Conservation (phyloP, 441 rosid species). For the Aquilaria agallochum region DNA sequence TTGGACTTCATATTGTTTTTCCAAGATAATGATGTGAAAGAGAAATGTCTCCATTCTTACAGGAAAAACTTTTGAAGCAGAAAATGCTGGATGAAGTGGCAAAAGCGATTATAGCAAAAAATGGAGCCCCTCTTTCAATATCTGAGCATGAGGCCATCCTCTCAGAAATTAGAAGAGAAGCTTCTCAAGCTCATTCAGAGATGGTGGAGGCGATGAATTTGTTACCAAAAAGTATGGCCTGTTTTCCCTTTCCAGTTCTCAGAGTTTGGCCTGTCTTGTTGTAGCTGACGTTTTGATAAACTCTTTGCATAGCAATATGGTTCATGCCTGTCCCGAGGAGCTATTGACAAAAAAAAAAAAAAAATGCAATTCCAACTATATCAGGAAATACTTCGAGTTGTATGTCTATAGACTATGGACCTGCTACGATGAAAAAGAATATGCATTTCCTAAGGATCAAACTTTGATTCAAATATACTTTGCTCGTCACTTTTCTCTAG, state of each 20-base stretch:
- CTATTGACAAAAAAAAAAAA: too few species aligned
- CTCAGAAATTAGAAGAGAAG: slow-evolving; percentile 49
- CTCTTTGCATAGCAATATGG: too few species aligned
- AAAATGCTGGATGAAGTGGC: slow-evolving; percentile 52
- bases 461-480: too few species aligned
- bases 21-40: slow-evolving; percentile 6
- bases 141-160: slow-evolving; percentile 52
- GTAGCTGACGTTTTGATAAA: too few species aligned
- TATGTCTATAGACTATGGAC: too few species aligned
- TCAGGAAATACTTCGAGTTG: too few species aligned
- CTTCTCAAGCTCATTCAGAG: slow-evolving; percentile 55
- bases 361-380: too few species aligned
- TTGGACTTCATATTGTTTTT: slow-evolving; percentile 1
- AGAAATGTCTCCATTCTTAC: background rate
- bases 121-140: slow-evolving; percentile 45
- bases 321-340: too few species aligned
- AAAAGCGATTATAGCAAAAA: slow-evolving; percentile 43
- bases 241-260: slow-evolving; percentile 13
- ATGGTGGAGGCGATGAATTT: slow-evolving; percentile 41
- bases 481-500: too few species aligned
- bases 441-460: too few species aligned
- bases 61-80: slow-evolving; percentile 62
- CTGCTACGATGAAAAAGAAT: too few species aligned
- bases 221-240: slow-evolving; percentile 40
- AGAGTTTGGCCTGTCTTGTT: background rate